Evolutionary conservation across 1,284 basidiomycete species (phyloP), one percentile per base, ranked within the genome.

Genomic region (Sanghuangporus weigelae): DNA sequence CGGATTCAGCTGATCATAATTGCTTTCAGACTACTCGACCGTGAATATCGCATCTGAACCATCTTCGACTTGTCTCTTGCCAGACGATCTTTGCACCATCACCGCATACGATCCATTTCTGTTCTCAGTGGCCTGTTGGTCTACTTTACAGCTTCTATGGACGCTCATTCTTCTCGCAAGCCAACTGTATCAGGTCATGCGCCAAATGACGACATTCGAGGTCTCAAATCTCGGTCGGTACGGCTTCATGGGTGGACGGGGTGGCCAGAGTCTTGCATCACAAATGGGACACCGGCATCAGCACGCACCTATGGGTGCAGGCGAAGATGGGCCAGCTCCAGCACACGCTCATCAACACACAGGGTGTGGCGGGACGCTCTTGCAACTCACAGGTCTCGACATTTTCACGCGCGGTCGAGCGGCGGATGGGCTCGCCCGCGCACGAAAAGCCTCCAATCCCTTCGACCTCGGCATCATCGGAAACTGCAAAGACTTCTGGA

Each of bases 401-500:
- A 76, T 83, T n/a, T 88, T 87, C 68, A 86, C 82, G 23, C 78
- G 78, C 59, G 82, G 81, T 54, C 79, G 77, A 69, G 85, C 77
- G 3, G 79, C 75, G 54, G 78, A 76, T 61, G 77, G 77, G 0
- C 75, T 86, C 64, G 75, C 75, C 57, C 71, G 75, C 68, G 79
- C 74, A 46, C 78, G 85, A 16, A 84, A 82, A 66, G 90, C 88
- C 21, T 81, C 82, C 59, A 99, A 99, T 75, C 97, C 97, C 46
- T 99, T 99, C 75, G 93, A 98, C 76, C 71, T 92, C 26, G 96
- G 96, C 2, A 57, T 92, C 12, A 73, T 89, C 14, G 81, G 84
- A 69, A 99, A 99, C 75, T 99, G 97, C 75, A 85, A 84, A 68
- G 96, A 99, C 76, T 99, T 99, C 73, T 99, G 96, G 96, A 87